Percentiles rank a stretch among this genome's conserved stretches.
Conservation (phyloP, 306 rosid genomes). For the Rubus parviflorus region DNA sequence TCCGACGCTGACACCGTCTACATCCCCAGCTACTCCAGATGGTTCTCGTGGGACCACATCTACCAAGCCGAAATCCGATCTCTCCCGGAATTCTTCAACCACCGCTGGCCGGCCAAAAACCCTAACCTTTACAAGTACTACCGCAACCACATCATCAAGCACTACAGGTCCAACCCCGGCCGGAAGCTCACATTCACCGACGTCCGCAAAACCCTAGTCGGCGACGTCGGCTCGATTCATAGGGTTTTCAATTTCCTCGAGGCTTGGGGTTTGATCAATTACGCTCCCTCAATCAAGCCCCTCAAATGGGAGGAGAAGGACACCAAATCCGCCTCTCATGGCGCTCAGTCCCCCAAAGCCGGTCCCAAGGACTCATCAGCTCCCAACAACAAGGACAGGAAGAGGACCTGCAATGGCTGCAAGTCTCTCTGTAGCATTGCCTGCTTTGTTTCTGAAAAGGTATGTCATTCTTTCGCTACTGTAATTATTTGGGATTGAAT, state of each 20-base stretch:
- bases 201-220: constrained; percentile 73
- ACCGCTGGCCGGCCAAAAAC: constrained; percentile 53
- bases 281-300: constrained; percentile 61
- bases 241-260: constrained; percentile 88
- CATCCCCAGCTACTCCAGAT: constrained; percentile 77
- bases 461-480: neutral
- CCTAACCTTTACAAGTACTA: constrained; percentile 81
- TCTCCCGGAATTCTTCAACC: constrained; percentile 76
- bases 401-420: constrained; percentile 85
- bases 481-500: neutral
- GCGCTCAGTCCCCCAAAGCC: neutral
- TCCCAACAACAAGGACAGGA: constrained; percentile 47
- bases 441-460: constrained; percentile 95
- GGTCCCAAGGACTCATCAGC: constrained; percentile 30
- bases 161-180: constrained; percentile 62
- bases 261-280: constrained; percentile 83
- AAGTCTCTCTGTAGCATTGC: constrained; percentile 77
- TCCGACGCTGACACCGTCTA: constrained; percentile 36
- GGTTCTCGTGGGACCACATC: constrained; percentile 72
- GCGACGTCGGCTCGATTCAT: constrained; percentile 84
- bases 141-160: constrained; percentile 67
- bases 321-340: constrained; percentile 32
- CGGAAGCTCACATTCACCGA: constrained; percentile 82
- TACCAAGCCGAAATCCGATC: constrained; percentile 73
- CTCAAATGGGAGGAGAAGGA: constrained; percentile 92